Conservation (phyloP, 2,329 filamentous ascomycete species). For the Trichoderma asperellum region DNA sequence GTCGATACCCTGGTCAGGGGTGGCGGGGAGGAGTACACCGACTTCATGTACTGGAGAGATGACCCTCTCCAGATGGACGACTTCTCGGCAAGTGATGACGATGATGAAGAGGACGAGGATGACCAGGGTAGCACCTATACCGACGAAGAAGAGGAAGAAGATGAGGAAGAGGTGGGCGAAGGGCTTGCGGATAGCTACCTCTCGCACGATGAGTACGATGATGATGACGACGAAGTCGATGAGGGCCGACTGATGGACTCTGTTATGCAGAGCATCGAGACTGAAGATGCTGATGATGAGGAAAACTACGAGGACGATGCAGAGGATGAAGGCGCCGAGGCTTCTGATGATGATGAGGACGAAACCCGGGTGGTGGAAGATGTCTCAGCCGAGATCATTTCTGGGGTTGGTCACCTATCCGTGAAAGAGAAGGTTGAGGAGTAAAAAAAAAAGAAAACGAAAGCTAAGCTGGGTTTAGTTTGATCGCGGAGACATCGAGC, state of each 20-base stretch:
- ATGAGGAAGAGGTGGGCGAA: constrained; percentile 46
- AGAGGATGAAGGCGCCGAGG: constrained; percentile 34
- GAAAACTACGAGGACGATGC: constrained; percentile 35
- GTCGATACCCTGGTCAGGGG: constrained; percentile 83
- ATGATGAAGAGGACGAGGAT: constrained; percentile 60
- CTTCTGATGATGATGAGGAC: constrained; percentile 26
- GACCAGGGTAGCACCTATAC: constrained; percentile 50
- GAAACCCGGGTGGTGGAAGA: constrained; percentile 47
- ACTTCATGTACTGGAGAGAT: constrained; percentile 96
- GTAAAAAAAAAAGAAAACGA: constrained; percentile 25
- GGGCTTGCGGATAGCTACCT: constrained; percentile 61
- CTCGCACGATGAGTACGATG: constrained; percentile 53
- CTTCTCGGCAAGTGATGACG: constrained; percentile 75
- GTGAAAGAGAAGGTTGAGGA: constrained; percentile 47
- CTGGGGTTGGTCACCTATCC: constrained; percentile 59
- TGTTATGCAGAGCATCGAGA: constrained; percentile 30
- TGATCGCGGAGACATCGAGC: constrained; percentile 23
- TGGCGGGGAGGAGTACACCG: constrained; percentile 92
- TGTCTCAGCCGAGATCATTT: constrained; percentile 60
- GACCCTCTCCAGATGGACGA: constrained; percentile 81
- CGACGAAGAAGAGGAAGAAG: constrained; percentile 39
- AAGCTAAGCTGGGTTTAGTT: constrained; percentile 38
- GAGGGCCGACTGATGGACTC: constrained; percentile 21
- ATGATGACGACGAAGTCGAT: constrained; percentile 48
- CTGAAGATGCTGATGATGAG: constrained; percentile 44